Evolutionary conservation across 441 rosid genomes (phyloP).

Genomic region (Isatis lusitanica): DNA sequence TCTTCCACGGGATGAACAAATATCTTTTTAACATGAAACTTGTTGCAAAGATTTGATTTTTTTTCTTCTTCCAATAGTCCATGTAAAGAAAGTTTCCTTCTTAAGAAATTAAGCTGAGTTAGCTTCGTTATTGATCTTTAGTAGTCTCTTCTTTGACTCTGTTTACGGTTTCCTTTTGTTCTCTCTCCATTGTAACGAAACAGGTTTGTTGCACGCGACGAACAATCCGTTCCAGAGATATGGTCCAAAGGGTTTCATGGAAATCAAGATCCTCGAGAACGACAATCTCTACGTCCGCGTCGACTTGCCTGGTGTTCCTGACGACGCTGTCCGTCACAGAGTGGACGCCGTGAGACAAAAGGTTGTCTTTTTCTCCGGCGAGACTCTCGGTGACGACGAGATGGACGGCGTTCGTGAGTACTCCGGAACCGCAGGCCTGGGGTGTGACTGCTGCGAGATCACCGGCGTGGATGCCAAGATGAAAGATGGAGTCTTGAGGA

Average conservation of each 20-base stretch:
- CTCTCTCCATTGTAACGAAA: not conserved
- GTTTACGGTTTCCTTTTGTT: not conserved
- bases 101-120: no score
- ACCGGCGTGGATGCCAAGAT: slow-evolving; percentile 8
- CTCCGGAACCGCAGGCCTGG: slow-evolving; percentile 13
- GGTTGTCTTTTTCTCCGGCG: slow-evolving; percentile 26
- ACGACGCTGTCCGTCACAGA: slow-evolving; percentile 12
- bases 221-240: slow-evolving; percentile 10
- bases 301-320: slow-evolving; percentile 33
- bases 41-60: no score
- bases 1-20: no score
- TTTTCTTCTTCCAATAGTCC: no score
- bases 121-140: no score
- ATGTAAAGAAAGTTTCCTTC: not conserved
- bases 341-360: slow-evolving; percentile 27
- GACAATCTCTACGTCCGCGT: slow-evolving; percentile 14
- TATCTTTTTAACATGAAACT: no score
- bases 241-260: slow-evolving; percentile 9
- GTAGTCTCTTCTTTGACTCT: no score
- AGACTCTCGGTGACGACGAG: not conserved
- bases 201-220: slow-evolving; percentile 1
- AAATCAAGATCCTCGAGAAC: slow-evolving; percentile 17
- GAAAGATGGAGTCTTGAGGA: slow-evolving; percentile 32
- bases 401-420: not conserved
- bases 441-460: slow-evolving; percentile 31